A percentile compares a stretch with the other conserved stretches of the same genome.
Evolutionary conservation across 2,329 filamentous ascomycete species (phyloP).

Genomic region (Thielaviopsis populi): DNA sequence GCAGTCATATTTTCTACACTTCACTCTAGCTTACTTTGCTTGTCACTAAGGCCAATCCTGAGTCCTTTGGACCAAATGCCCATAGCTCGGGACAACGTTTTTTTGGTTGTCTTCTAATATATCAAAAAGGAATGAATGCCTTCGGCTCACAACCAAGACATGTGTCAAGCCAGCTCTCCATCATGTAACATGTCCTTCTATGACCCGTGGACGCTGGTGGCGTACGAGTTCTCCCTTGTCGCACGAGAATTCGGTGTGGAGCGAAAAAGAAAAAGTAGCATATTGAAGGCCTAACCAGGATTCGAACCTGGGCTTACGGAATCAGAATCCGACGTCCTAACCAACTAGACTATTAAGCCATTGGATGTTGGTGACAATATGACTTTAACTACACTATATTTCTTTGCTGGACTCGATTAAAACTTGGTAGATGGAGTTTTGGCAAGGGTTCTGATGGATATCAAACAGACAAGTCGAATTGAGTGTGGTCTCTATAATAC

Average conservation of each 20-base stretch:
- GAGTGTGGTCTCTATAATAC: no score
- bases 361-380: background rate
- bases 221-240: background rate
- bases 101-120: background rate
- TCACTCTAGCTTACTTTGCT: no score
- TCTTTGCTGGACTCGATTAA: no score
- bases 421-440: no score
- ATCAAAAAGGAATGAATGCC: background rate
- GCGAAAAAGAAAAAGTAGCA: background rate
- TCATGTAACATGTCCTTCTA: background rate
- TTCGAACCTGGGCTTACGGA: constrained; percentile 15
- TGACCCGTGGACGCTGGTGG: background rate
- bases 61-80: background rate
- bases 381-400: no score
- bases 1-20: background rate
- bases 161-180: background rate
- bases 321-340: constrained; percentile 15
- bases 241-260: no score
- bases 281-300: constrained; percentile 11
- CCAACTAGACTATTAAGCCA: constrained; percentile 16
- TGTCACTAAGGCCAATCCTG: background rate
- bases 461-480: no score
- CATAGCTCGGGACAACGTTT: background rate
- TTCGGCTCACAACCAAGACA: constrained; percentile 2
- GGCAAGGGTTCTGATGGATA: no score